Evolutionary conservation across 176 grass and related monocot species (phyloP), one percentile per base, ranked within the genome.

Genomic region (Stipa capillata): DNA sequence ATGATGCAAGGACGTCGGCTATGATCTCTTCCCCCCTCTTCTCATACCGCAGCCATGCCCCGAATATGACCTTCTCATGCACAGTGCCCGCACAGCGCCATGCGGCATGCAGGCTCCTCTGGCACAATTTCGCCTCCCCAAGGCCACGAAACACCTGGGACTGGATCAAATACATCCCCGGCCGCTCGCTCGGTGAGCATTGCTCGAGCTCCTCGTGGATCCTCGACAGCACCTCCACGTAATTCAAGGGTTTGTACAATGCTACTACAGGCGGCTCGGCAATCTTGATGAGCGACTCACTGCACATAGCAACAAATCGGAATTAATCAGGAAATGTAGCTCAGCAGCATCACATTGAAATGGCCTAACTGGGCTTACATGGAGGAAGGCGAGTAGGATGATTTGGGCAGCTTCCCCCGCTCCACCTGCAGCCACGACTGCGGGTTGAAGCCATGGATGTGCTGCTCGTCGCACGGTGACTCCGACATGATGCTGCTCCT

Each of bases 401-500:
- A 85, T 75, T 88, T 97, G 17, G 85, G 84, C 33, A 92, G 84
- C 39, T 97, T 97, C 40, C 91, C 94, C 60, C 94, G 85, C 88
- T 94, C 94, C 72, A 97, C 94, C 84, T 97, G 94, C 79, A 97
- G 87, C 94, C 94, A 97, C 4, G 91, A 94, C 70, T 97, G 94
- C 56, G 91, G 87, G 40, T 90, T 89, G 42, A 94, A 84, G 24
- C 89, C 89, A 75, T 88, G 91, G 39, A 92, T 78, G 62, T 92
- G 89, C 62, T 69, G 86, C 82, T 97, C 89, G 80, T 92, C 90
- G 85, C 83, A 89, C 35, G 86, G 86, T 53, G 89, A 89, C 57
- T 97, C 91, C 16, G 89, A 90, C 36, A 97, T 50, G 85, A 94
- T 92, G 79, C 88, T 74, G 82, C 84, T 97, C 87, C 85, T 97